Evolutionary conservation across 257 asterid species (phyloP).

Genomic region (Cinchona pubescens): DNA sequence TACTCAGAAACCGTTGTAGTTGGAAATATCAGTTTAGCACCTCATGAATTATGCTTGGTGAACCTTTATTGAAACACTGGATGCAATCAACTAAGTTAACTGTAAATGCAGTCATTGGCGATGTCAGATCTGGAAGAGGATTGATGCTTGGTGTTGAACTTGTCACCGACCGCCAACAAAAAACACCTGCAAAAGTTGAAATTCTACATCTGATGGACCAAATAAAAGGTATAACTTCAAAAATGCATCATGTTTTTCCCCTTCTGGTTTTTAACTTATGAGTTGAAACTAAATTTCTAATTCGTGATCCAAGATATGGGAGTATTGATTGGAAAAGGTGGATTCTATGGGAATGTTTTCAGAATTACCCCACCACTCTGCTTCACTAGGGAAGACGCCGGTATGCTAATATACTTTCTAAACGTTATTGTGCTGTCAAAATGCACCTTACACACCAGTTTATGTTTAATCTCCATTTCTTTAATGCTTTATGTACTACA

Average conservation of each 20-base stretch:
- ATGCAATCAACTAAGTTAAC: neutral
- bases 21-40: neutral
- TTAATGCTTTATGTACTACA: neutral
- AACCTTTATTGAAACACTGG: neutral
- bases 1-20: neutral
- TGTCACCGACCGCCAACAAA: conserved; percentile 48
- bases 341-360: conserved; percentile 65
- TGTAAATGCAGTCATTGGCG: conserved; percentile 54
- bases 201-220: conserved; percentile 50
- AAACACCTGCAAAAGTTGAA: conserved; percentile 61
- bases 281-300: neutral
- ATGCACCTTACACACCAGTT: neutral
- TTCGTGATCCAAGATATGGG: conserved; percentile 44
- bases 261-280: neutral
- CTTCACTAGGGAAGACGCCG: conserved; percentile 62
- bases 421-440: neutral
- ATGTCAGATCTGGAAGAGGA: conserved; percentile 78
- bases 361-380: conserved; percentile 78
- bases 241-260: neutral
- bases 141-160: conserved; percentile 77
- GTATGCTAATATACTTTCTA: conserved; percentile 23
- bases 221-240: conserved; percentile 50
- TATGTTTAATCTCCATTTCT: neutral
- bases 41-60: neutral
- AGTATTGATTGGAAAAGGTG: conserved; percentile 70